A percentile compares a stretch with the other conserved stretches of the same genome.
These are phyloP conservation scores for Guadua angustifolia DNA, from an alignment of 176 grass and related monocot genomes.

Conservation along the genomic window DNA sequence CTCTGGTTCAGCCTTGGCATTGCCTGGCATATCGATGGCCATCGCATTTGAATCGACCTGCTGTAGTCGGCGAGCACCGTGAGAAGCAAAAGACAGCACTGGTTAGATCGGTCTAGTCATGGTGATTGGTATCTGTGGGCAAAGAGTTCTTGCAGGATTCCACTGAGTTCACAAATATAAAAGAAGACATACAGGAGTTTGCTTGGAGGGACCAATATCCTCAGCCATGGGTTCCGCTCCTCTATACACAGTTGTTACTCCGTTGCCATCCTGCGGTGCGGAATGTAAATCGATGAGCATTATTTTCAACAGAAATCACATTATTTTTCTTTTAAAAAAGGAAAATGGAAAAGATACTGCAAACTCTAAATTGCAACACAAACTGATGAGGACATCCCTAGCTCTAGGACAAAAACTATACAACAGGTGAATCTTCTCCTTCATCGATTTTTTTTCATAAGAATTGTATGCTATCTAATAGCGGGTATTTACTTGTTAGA, in stretches of 20 bases:
- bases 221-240: conserved; percentile 45
- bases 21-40: conserved; percentile 54
- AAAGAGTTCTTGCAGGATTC: background rate
- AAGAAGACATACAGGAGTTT: conserved; percentile 33
- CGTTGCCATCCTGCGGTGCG: conserved; percentile 46
- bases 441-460: too few species aligned
- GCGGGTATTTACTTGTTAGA: too few species aligned
- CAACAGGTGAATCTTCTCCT: too few species aligned
- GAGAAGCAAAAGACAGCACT: background rate
- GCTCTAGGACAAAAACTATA: too few species aligned
- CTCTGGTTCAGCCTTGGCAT: conserved; percentile 46
- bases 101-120: conserved; percentile 15
- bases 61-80: conserved; percentile 24
- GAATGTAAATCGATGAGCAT: background rate
- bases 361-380: too few species aligned
- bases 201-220: conserved; percentile 38
- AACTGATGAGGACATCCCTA: too few species aligned
- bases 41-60: conserved; percentile 46
- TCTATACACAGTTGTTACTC: conserved; percentile 44
- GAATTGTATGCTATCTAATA: too few species aligned
- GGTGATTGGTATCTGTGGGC: background rate
- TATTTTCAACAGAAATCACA: conserved; percentile 1
- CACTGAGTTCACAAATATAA: background rate
- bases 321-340: background rate
- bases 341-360: background rate